Evolutionary conservation across 129 eudicot species (phyloP), one percentile per base, ranked within the genome.

Genomic region (Artemisia tridentata): DNA sequence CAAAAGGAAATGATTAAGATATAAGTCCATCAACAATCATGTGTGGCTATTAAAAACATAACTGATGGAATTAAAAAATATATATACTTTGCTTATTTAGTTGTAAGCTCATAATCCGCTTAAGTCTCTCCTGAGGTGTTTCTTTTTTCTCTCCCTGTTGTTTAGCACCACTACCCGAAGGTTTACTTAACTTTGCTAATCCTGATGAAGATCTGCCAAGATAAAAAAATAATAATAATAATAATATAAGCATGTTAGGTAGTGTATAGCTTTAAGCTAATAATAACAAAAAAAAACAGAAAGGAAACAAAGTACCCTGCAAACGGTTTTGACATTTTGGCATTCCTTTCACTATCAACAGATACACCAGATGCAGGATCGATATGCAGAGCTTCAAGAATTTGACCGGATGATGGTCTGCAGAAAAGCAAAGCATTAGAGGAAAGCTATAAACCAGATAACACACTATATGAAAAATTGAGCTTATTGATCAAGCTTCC

Each of bases 321-420:
- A 20, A 88, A 69, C 27, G 91, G 83, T 74, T 92, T 89, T 72
- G 78, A 73, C 81, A 79, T 78, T 75, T 89, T 89, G 23, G 74
- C 46, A 74, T 72, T 87, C 70, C 85, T 85, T 70, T 89, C 98
- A 65, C 84, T 77, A 7, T 93, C 98, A 73, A 74, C 80, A 38
- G 96, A 81, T 27, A 90, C 98, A 72, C 95, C 97, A 69, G 98
- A 93, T 48, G 98, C 98, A 54, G 98, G 98, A 83, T 93, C 98
- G 3, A 87, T 79, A 81, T 93, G 98, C 70, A 93, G 81, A 46
- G 98, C 98, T 92, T 93, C 98, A 68, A 93, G 98, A 34, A 93
- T 93, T 56, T 69, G 88, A 76, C 95, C 92, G 62, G 98, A 76
- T 11, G 88, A 63, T 41, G 90, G 90, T 88, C 98, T 93, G 97